Evolutionary conservation across 208 protist species (phyloP).

Genomic region (Angomonas deanei): DNA sequence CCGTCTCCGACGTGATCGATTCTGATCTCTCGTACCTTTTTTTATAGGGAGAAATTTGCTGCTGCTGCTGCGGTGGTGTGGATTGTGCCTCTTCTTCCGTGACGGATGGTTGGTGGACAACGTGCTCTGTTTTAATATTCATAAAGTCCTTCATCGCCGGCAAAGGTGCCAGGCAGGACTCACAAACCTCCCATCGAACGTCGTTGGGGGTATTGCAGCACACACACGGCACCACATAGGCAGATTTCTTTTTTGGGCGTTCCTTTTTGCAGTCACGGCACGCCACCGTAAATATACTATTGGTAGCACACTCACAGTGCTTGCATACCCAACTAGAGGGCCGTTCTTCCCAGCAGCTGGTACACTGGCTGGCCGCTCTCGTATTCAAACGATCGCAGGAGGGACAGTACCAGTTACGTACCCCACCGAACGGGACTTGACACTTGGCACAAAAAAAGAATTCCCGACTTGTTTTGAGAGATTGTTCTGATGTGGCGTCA

Average conservation of each 20-base stretch:
- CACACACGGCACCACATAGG: constrained; percentile 35
- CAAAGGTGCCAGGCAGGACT: constrained; percentile 40
- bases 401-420: constrained; percentile 67
- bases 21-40: background rate
- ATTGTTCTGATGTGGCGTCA: background rate
- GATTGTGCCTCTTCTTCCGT: no score
- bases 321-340: constrained; percentile 51
- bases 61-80: no score
- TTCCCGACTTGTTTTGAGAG: background rate
- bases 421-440: constrained; percentile 38
- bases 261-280: constrained; percentile 37
- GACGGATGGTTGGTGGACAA: background rate
- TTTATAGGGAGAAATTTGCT: no score
- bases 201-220: constrained; percentile 56
- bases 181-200: constrained; percentile 77
- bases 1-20: constrained; percentile 10
- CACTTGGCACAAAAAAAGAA: constrained; percentile 66
- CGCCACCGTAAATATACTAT: constrained; percentile 32
- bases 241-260: constrained; percentile 19
- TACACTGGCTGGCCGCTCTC: constrained; percentile 45
- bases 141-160: background rate
- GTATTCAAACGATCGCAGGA: constrained; percentile 63
- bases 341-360: constrained; percentile 47
- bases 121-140: no score
- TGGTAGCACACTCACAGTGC: constrained; percentile 24